These are phyloP conservation scores for Pleurotus salmoneostramineus DNA, from an alignment of 768 basidiomycete genomes.

Conservation along the genomic window DNA sequence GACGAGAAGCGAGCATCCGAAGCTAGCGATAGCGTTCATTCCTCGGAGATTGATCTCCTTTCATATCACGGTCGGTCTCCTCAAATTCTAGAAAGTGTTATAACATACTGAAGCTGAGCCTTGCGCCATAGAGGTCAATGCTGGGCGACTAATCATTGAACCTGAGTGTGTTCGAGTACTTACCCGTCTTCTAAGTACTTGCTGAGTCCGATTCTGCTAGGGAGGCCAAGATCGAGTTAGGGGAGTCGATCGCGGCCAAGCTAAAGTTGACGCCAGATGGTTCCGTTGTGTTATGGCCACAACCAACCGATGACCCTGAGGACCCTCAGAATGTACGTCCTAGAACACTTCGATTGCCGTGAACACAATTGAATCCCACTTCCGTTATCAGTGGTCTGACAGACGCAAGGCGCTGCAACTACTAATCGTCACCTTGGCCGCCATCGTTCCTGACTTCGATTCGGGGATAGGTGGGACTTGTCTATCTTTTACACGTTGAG, in stretches of 20 bases:
- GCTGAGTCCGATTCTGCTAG: constrained; percentile 21
- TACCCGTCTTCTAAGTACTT: neutral
- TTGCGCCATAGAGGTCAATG: constrained; percentile 32
- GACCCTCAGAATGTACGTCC: constrained; percentile 58
- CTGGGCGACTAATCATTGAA: constrained; percentile 60
- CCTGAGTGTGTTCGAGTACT: constrained; percentile 39
- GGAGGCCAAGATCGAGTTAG: constrained; percentile 62
- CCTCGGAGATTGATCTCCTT: no score
- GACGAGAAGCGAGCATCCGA: no score
- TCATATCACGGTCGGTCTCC: no score
- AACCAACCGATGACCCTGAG: constrained; percentile 56
- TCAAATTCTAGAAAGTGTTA: no score
- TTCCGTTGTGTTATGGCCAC: constrained; percentile 64
- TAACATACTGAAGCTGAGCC: no score
- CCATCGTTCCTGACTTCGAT: constrained; percentile 65
- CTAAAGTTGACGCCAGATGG: constrained; percentile 59
- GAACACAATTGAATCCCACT: neutral
- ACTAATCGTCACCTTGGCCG: constrained; percentile 57
- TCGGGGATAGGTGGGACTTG: constrained; percentile 50
- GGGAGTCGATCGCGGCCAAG: constrained; percentile 45
- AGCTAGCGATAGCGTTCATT: no score
- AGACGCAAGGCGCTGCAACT: constrained; percentile 53
- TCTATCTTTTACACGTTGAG: neutral
- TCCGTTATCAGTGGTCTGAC: constrained; percentile 39
- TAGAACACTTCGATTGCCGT: no score